Percentiles rank a stretch among this genome's conserved stretches.
Evolutionary conservation across 345 rosid genomes (phyloP).

Genomic region (Bruguiera parviflora): DNA sequence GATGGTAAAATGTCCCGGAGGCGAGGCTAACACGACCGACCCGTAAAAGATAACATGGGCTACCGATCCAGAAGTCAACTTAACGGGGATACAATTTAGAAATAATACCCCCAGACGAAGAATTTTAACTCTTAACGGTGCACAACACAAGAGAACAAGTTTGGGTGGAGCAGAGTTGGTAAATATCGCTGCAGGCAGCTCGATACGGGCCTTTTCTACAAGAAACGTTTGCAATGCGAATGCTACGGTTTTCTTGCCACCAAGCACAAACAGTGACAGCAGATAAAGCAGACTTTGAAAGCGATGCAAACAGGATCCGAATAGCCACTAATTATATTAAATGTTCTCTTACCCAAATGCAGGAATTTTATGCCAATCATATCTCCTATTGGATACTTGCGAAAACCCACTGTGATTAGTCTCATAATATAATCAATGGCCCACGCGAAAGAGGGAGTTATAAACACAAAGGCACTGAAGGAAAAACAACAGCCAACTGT

Average conservation of each 20-base stretch:
- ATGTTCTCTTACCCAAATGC: neutral
- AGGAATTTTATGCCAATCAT: neutral
- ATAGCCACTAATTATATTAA: constrained; percentile 7
- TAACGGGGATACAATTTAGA: too few species aligned
- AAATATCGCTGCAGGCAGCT: constrained; percentile 21
- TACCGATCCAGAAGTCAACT: too few species aligned
- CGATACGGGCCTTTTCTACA: neutral
- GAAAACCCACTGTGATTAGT: neutral
- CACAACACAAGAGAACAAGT: constrained; percentile 9
- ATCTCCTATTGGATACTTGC: neutral
- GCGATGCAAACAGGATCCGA: constrained; percentile 5
- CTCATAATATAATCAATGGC: neutral
- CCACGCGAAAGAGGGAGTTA: neutral
- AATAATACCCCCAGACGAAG: neutral
- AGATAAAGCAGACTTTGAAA: neutral
- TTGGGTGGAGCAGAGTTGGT: constrained; percentile 14
- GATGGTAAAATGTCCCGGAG: too few species aligned
- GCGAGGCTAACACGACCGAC: too few species aligned
- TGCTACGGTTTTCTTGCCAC: constrained; percentile 7
- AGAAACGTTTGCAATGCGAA: constrained; percentile 12
- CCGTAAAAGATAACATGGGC: too few species aligned
- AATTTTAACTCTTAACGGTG: neutral
- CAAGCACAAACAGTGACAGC: neutral
- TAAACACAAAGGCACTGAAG: constrained; percentile 24
- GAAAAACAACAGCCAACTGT: constrained; percentile 52